phyloP scores from a whole-genome alignment of 1,139 yeast genomes.

The Taiozyma sp. region DNA sequence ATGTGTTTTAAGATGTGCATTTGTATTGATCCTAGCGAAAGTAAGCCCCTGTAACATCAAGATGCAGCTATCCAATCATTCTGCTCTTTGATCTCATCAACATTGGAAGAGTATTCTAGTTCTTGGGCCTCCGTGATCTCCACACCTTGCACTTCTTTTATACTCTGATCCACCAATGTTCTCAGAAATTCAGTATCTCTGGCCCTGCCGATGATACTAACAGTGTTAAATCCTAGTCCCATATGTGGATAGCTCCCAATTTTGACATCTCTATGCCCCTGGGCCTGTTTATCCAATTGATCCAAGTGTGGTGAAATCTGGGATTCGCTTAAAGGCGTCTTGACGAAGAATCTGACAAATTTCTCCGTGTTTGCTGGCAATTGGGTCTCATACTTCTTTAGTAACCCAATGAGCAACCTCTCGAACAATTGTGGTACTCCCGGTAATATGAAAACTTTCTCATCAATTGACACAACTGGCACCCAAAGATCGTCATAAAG shows the following conservation, averaged over 20 bases:
- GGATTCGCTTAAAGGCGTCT: conserved; percentile 58
- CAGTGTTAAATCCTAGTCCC: conserved; percentile 56
- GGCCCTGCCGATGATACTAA: conserved; percentile 63
- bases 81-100: neutral
- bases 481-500: conserved; percentile 69
- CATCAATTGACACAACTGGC: conserved; percentile 65
- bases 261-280: conserved; percentile 43
- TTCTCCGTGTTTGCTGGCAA: conserved; percentile 6
- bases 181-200: conserved; percentile 35
- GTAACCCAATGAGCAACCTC: conserved; percentile 40
- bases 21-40: neutral
- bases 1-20: neutral
- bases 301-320: conserved; percentile 63
- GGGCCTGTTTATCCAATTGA: conserved; percentile 40
- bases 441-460: conserved; percentile 67
- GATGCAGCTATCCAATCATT: neutral
- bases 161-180: conserved; percentile 42
- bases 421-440: conserved; percentile 78
- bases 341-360: conserved; percentile 52
- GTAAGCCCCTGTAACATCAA: neutral
- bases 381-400: conserved; percentile 21
- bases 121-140: conserved; percentile 42
- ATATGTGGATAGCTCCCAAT: conserved; percentile 85
- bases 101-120: neutral
- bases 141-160: conserved; percentile 43